Conservation (phyloP, 2,329 filamentous ascomycete species). For the Amylocarpus encephaloides region DNA sequence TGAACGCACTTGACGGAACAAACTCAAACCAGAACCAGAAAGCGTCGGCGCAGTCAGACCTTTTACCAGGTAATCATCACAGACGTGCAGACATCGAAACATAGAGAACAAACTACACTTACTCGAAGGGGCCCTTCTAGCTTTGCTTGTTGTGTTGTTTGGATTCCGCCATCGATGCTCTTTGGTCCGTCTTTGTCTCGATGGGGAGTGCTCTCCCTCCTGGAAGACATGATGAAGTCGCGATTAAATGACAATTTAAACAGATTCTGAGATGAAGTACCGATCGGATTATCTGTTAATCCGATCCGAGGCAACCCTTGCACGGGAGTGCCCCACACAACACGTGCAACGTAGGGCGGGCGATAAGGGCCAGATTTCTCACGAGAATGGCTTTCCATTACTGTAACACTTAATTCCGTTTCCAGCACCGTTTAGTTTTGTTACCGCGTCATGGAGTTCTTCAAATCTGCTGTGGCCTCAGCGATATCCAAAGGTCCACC, state of each 20-base stretch:
- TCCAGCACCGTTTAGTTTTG: conserved; percentile 4
- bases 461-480: conserved; percentile 95
- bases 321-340: no score
- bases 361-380: conserved; percentile 11
- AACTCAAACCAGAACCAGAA: conserved; percentile 39
- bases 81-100: conserved; percentile 13
- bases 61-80: conserved; percentile 60
- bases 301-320: no score
- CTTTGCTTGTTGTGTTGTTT: no score
- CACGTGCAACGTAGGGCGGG: not conserved
- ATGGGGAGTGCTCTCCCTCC: no score
- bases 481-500: conserved; percentile 92
- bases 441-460: conserved; percentile 70
- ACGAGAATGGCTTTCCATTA: not conserved
- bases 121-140: not conserved
- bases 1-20: conserved; percentile 7
- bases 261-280: not conserved
- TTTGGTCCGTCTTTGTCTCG: not conserved
- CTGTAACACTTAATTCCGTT: not conserved
- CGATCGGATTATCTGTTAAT: no score
- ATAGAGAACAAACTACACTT: conserved; percentile 4
- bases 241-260: no score
- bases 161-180: not conserved
- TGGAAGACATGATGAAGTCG: no score
- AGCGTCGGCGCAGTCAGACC: conserved; percentile 47